Evolutionary conservation across 768 basidiomycete species (phyloP).

Genomic region (Collybiopsis luxurians): DNA sequence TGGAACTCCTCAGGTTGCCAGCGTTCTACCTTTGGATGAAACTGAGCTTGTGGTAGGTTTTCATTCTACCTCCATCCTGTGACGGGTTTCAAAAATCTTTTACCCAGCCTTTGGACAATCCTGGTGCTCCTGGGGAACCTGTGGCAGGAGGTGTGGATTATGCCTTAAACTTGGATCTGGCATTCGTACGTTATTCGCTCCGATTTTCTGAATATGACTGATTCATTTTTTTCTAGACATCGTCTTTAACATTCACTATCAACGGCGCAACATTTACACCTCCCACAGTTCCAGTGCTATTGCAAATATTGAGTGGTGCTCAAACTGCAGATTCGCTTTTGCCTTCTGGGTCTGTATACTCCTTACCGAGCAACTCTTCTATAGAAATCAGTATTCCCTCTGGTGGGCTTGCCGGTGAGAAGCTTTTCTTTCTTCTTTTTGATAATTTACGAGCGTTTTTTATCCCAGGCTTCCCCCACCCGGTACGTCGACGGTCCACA

Average conservation of each 20-base stretch:
- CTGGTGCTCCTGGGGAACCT: constrained; percentile 27
- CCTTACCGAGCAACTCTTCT: constrained; percentile 41
- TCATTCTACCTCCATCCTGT: background rate
- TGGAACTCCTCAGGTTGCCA: constrained; percentile 3
- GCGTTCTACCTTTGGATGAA: constrained; percentile 22
- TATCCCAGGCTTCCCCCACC: background rate
- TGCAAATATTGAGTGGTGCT: constrained; percentile 58
- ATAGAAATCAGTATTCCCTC: constrained; percentile 42
- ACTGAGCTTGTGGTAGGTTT: constrained; percentile 16
- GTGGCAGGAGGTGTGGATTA: constrained; percentile 29
- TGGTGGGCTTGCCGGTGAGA: constrained; percentile 34
- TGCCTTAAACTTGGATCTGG: constrained; percentile 16
- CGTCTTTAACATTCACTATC: constrained; percentile 18
- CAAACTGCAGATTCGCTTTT: constrained; percentile 43
- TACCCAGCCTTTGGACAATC: constrained; percentile 15
- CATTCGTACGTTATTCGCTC: constrained; percentile 8
- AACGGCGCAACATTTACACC: constrained; percentile 29
- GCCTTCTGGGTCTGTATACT: constrained; percentile 45
- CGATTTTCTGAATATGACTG: background rate
- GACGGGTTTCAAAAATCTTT: background rate
- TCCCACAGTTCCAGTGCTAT: constrained; percentile 49
- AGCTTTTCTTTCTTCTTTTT: constrained; percentile 11
- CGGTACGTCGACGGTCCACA: constrained; percentile 7
- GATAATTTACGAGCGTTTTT: background rate
- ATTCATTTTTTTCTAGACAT: background rate